phyloP scores from a whole-genome alignment of 2,329 filamentous ascomycete species.

The Ceratocystis ficicola region DNA sequence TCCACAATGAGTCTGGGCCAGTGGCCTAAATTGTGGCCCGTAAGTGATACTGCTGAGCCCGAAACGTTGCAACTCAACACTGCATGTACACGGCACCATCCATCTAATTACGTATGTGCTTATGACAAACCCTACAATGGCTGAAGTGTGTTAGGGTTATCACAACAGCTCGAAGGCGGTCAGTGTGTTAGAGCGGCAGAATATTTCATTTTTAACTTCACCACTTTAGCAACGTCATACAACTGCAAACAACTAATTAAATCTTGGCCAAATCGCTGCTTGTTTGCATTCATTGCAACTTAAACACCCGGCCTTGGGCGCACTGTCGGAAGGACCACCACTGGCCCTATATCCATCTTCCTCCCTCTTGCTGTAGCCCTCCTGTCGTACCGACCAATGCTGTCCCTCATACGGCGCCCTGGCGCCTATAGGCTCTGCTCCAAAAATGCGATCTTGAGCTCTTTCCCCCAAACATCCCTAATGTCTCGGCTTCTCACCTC shows the following conservation, averaged over 20 bases:
- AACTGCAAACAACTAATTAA: neutral
- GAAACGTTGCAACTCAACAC: no score
- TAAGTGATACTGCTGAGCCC: no score
- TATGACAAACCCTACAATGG: neutral
- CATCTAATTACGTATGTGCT: no score
- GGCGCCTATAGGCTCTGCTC: constrained; percentile 4
- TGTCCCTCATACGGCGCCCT: constrained; percentile 10
- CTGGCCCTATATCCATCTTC: neutral
- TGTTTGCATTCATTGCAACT: no score
- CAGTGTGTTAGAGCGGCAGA: neutral
- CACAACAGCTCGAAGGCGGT: neutral
- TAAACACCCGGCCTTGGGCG: no score
- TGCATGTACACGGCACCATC: no score
- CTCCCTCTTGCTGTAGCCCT: neutral
- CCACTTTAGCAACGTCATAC: neutral
- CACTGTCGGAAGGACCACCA: no score
- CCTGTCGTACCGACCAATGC: neutral
- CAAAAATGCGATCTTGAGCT: neutral
- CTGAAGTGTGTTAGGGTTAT: neutral
- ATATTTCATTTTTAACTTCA: neutral
- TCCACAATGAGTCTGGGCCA: no score
- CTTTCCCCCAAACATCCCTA: neutral
- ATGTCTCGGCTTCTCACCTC: neutral
- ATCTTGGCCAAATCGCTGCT: neutral
- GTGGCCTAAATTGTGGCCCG: no score